Base-by-base conservation (phyloP, 768 basidiomycete genomes). In the Agrocybe praecox region DNA sequence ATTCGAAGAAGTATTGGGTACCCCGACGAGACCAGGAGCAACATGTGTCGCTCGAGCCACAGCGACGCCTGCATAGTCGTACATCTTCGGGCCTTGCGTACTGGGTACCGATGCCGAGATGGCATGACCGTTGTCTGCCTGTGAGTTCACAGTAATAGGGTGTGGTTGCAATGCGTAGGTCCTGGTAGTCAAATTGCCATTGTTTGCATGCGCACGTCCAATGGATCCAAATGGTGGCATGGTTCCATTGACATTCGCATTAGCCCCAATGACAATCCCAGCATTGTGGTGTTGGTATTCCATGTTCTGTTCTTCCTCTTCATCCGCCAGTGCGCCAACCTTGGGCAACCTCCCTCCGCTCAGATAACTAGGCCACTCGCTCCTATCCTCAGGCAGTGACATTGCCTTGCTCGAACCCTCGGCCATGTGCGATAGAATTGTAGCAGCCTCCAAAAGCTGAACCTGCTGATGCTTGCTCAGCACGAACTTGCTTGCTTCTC, bases 401-500 rank as follows among this genome's bases (percentile, higher is more conserved):
- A 82, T 80, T 2, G 83, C 79, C 36, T 40, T 40, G 36, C 36
- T n/a, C n/a, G 14, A 14, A 2, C 76, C 74, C 0, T 90, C 88
- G 6, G 87, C 85, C 56, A 96, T 79, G 69, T 94, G 94, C 4
- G 92, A 92, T 45, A 99, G 83, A 59, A 99, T 98, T 17, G 96
- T 93, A 2, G 96, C 96, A 17, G 96, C 96, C 81, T 98, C 96
- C 44, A 99, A 88, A 50, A 98, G 75, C 65, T 98, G 96, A 0
- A 99, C 96, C 64, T 98, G 96, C 67, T 98, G 95, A 69, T 98
- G 96, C 74, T 98, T 98, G 73, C 89, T 92, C 56, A 98, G 78
- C 29, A 94, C 85, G 64, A 95, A 87, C 69, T 95, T 93, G 62
- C 89, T 57, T 17, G 95, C 90, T 69, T 95, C 92, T 44, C 90